Base-by-base conservation (phyloP, 371 early-diverging fungal genomes). In the Rhizopus delemar region DNA sequence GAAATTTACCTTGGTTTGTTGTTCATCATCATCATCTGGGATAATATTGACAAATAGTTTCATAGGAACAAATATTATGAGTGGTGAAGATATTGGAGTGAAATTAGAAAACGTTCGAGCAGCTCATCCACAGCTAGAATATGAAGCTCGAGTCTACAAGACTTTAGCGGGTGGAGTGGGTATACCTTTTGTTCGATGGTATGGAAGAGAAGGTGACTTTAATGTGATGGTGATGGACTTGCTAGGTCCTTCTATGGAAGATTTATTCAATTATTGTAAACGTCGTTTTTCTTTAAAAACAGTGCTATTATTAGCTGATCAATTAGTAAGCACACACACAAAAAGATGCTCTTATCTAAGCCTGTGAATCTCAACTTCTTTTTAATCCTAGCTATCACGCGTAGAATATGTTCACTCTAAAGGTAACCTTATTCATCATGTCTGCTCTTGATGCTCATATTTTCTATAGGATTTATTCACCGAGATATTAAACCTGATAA, bases 361-460 rank as follows among this genome's bases (percentile, higher is more conserved):
- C 22, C 22, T 22, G 22, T 22, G 22, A 22, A 22, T 22, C 22
- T 22, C 22, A 22, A 22, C 22, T 22, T 22, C 2, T 22, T 22
- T 22, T 22, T 22, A 22, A 22, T 22, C 53, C 32, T 83, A 95
- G 97, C 84, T 98, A 62, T 93, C 95, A 16, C 90, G 97, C 55
- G 93, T 99, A 64, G 99, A 99, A 84, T 96, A 92, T 73, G 90
- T 99, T 67, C 99, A 99, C 77, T 91, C 93, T 59, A 99, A 96
- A 63, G 74, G 73, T 68, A 55, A 41, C 38, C 35, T 31, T 46
- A 9, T 28, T 22, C 12, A 35, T 12, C 43, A 41, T 56, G 61
- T 41, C 12, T 53, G 41, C 34, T 60, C n/a, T 13, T 43, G 12
- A n/a, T 11, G 3, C 6, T 33, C 32, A 43, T 13, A 31, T 38